These are phyloP conservation scores for Conringia planisiliqua DNA, from an alignment of 345 rosid species.

Conservation along the genomic window DNA sequence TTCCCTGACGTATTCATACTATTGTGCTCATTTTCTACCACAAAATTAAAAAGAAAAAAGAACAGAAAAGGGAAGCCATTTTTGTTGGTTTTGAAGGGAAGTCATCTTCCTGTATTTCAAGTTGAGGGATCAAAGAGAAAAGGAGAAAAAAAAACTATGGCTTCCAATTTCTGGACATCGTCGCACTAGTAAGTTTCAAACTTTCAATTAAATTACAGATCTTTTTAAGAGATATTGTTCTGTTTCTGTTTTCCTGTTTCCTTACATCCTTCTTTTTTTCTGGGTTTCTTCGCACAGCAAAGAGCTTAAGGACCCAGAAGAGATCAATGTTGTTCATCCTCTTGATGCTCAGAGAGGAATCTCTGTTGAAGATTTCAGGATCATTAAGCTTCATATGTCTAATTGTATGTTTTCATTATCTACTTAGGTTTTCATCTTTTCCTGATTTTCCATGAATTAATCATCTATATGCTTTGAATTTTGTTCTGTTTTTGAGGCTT, in stretches of 20 bases:
- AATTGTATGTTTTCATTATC: conserved; percentile 44
- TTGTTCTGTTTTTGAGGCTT: not conserved
- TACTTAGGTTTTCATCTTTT: not conserved
- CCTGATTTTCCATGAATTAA: not conserved
- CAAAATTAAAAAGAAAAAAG: not conserved
- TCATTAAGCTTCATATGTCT: conserved; percentile 83
- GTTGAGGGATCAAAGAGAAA: conserved; percentile 6
- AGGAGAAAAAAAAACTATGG: conserved; percentile 39
- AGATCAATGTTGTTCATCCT: conserved; percentile 67
- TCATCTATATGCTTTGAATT: not conserved
- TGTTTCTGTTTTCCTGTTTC: not conserved
- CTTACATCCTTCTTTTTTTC: not conserved
- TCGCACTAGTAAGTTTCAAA: conserved; percentile 56
- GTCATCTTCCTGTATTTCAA: not conserved
- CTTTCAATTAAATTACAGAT: not conserved
- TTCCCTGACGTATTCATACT: not conserved
- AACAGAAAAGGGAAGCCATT: not conserved
- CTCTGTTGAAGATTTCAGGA: conserved; percentile 81
- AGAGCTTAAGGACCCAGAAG: conserved; percentile 83
- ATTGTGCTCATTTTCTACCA: conserved; percentile 4
- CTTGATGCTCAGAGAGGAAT: conserved; percentile 78
- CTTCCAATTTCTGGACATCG: conserved; percentile 96
- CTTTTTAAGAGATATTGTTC: not conserved
- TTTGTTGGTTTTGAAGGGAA: not conserved
- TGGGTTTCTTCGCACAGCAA: conserved; percentile 46